phyloP scores from a whole-genome alignment of 768 basidiomycete genomes.

The Pleurotus cornucopiae region DNA sequence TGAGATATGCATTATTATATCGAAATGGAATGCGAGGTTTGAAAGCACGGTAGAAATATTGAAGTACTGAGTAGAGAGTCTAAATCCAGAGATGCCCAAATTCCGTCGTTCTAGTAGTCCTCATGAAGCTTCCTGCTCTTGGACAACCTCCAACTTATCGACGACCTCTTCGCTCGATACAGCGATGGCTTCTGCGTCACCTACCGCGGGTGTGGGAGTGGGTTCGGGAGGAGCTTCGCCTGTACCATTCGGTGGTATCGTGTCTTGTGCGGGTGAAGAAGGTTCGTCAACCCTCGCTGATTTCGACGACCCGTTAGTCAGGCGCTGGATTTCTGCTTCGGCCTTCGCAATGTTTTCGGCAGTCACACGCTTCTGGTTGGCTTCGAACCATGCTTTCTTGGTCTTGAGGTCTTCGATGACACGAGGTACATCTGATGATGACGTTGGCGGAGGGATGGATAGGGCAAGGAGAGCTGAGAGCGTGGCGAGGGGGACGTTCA shows the following conservation, averaged over 20 bases:
- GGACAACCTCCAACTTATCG: constrained; percentile 38
- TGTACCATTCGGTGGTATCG: constrained; percentile 30
- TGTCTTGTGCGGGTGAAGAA: constrained; percentile 22
- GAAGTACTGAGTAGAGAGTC: constrained; percentile 12
- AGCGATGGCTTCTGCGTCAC: constrained; percentile 22
- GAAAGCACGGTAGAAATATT: not conserved
- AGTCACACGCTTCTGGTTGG: constrained; percentile 81
- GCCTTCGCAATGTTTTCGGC: constrained; percentile 79
- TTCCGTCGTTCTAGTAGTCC: constrained; percentile 13
- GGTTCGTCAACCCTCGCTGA: constrained; percentile 25
- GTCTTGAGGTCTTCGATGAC: constrained; percentile 87
- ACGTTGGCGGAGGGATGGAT: constrained; percentile 87
- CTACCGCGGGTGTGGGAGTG: constrained; percentile 34
- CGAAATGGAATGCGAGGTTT: not conserved
- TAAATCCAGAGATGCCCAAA: constrained; percentile 16
- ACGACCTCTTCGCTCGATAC: constrained; percentile 35
- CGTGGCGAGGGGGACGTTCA: constrained; percentile 82
- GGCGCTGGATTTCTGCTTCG: constrained; percentile 66
- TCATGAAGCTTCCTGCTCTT: constrained; percentile 20
- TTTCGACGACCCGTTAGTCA: constrained; percentile 40
- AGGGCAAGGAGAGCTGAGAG: constrained; percentile 83
- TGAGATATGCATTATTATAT: constrained; percentile 8
- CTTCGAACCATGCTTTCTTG: constrained; percentile 94
- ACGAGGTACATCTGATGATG: constrained; percentile 70
- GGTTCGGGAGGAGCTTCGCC: constrained; percentile 43